Evolutionary conservation across 2,329 filamentous ascomycete species (phyloP), one percentile per base, ranked within the genome.

Genomic region (Aspergillus hiratsukae): DNA sequence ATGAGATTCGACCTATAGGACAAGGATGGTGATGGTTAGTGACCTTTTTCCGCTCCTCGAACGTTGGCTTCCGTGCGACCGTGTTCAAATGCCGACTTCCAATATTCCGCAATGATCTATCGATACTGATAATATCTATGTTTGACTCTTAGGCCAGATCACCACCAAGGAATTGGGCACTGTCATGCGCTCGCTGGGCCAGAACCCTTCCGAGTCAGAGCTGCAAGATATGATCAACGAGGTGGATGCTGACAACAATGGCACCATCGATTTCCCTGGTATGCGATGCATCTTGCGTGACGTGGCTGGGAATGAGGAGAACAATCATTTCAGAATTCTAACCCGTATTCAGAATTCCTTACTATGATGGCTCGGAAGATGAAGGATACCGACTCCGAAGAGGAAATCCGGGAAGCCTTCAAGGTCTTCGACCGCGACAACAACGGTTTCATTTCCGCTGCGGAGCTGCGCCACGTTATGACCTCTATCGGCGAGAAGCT

Each of bases 351-450:
- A 93, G 90, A 94, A 73, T 94, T 94, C 78, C 81, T 94, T 60
- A 94, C 90, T 62, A 94, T 94, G 90, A 94, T 94, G 90, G 90
- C 90, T 58, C 86, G 90, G 71, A 94, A 94, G 81, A 94, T 94
- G 90, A 93, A 93, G 82, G 90, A 93, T 70, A 94, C 90, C 66
- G 90, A 94, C 72, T 93, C 89, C 50, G 90, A 94, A 78, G 90
- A 94, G 78, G 90, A 94, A 75, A 94, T 94, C 67, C 86, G 90
- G 68, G 90, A 93, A 76, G 89, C 89, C 14, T 93, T 93, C 84
- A 92, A 92, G 83, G 88, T 90, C 54, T 94, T 94, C 69, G 90
- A 94, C 73, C 89, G 90, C 68, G 90, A 94, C 71, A 94, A 93
- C 81, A 94, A 94, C 77, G 90, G 90, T 54, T 94, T 92, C 78